A percentile compares a stretch with the other conserved stretches of the same genome.
phyloP scores from a whole-genome alignment of 2,329 filamentous ascomycete species.

The Trichoderma aggressivum region DNA sequence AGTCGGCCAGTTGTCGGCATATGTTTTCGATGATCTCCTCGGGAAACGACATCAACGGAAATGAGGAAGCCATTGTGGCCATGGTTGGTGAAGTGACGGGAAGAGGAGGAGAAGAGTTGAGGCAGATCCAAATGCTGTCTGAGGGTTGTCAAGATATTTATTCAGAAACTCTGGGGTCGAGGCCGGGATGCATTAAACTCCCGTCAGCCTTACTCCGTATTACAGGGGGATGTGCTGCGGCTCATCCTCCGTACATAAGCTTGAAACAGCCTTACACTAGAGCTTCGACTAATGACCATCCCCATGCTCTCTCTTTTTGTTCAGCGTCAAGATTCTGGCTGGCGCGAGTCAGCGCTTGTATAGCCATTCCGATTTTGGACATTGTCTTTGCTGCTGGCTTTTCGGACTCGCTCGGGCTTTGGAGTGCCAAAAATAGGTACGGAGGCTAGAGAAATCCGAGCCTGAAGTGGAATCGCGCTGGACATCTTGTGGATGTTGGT shows the following conservation, averaged over 20 bases:
- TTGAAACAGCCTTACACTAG: not conserved
- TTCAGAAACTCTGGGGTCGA: not conserved
- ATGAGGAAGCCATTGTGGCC: not conserved
- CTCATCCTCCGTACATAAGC: not conserved
- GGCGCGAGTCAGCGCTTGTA: not conserved
- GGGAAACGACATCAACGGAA: not conserved
- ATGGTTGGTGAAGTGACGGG: not conserved
- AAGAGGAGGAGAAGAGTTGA: too few relatives aligned
- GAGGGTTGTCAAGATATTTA: not conserved
- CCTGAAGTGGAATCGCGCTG: not conserved
- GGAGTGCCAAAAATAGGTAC: not conserved
- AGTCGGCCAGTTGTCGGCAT: not conserved
- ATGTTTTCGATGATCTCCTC: not conserved
- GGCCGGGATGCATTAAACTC: not conserved
- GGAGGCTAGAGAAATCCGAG: not conserved
- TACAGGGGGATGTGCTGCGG: not conserved
- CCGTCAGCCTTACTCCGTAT: not conserved
- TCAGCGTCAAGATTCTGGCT: not conserved
- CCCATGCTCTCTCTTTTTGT: not conserved
- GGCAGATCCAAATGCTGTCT: not conserved
- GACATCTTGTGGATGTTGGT: not conserved
- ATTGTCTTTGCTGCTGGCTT: not conserved
- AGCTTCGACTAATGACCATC: not conserved
- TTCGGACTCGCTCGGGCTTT: not conserved
- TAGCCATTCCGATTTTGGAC: not conserved